These are phyloP conservation scores for Cyberlindnera euphorbiae DNA, from an alignment of 805 yeast genomes.

Conservation along the genomic window DNA sequence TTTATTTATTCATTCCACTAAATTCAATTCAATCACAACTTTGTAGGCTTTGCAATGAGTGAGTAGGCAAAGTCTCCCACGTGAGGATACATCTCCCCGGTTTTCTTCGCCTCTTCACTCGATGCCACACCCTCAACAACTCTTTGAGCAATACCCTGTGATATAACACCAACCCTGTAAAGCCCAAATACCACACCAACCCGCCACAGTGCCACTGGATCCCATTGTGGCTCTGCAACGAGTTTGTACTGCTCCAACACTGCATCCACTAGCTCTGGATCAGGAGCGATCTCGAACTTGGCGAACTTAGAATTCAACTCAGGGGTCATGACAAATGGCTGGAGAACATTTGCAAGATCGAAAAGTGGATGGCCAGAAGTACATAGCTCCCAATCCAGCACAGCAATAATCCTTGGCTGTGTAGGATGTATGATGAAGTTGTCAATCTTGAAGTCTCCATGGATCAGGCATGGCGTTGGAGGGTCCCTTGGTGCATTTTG, in stretches of 20 bases:
- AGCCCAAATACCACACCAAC: conserved; percentile 54
- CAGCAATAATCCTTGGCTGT: conserved; percentile 44
- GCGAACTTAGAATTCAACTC: conserved; percentile 31
- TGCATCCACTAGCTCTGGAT: conserved; percentile 9
- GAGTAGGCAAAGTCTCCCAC: conserved; percentile 27
- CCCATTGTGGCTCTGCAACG: conserved; percentile 16
- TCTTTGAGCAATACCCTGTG: conserved; percentile 60
- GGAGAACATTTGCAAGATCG: conserved; percentile 54
- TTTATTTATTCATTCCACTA: not conserved
- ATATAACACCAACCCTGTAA: conserved; percentile 49
- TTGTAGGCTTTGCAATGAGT: conserved; percentile 7
- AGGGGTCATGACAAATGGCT: conserved; percentile 45
- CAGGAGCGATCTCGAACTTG: conserved; percentile 16
- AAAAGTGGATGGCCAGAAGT: conserved; percentile 63
- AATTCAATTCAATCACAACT: too few species aligned
- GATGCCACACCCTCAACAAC: conserved; percentile 48
- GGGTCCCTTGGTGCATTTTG: conserved; percentile 45
- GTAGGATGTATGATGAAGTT: conserved; percentile 57
- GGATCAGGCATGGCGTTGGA: conserved; percentile 41
- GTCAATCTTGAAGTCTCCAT: conserved; percentile 64
- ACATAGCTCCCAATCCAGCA: conserved; percentile 63
- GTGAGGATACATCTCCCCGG: conserved; percentile 30
- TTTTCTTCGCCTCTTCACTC: conserved; percentile 42
- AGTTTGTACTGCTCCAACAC: conserved; percentile 19
- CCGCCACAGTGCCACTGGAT: conserved; percentile 36